phyloP scores from a whole-genome alignment of 2,329 filamentous ascomycete species.

The Ilyonectria robusta region DNA sequence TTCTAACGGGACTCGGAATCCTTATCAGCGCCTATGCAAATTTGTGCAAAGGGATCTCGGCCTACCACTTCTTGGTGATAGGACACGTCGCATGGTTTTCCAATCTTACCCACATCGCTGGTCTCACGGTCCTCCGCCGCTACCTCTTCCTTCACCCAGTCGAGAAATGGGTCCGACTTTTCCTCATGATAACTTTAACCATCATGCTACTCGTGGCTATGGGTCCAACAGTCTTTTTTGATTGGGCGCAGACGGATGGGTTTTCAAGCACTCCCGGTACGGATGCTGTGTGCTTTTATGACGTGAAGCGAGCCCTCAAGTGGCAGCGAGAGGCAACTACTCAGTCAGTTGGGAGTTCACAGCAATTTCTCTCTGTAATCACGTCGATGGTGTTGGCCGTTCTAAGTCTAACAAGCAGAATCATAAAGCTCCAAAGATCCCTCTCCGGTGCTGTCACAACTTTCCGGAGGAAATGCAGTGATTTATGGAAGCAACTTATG shows the following conservation, averaged over 20 bases:
- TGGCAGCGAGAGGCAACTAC: neutral
- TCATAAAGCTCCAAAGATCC: neutral
- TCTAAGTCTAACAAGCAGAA: neutral
- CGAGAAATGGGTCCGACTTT: conserved; percentile 13
- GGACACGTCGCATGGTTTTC: conserved; percentile 24
- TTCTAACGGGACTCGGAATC: conserved; percentile 18
- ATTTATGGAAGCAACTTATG: neutral
- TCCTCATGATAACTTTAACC: conserved; percentile 5
- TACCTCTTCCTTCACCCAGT: conserved; percentile 9
- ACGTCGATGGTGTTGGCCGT: neutral
- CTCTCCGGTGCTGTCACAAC: neutral
- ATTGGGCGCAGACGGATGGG: neutral
- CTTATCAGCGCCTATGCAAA: conserved; percentile 19
- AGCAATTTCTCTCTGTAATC: neutral
- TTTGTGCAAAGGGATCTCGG: neutral
- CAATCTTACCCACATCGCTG: conserved; percentile 22
- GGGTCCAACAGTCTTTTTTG: conserved; percentile 24
- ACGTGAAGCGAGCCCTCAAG: neutral
- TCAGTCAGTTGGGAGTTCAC: neutral
- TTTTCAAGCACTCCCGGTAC: neutral
- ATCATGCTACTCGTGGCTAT: conserved; percentile 17
- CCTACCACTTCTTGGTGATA: conserved; percentile 20
- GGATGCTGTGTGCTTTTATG: neutral
- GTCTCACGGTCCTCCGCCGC: conserved; percentile 14
- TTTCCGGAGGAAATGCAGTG: neutral